Conservation (phyloP, 768 basidiomycete species). For the Rhodotorula taiwanensis region DNA sequence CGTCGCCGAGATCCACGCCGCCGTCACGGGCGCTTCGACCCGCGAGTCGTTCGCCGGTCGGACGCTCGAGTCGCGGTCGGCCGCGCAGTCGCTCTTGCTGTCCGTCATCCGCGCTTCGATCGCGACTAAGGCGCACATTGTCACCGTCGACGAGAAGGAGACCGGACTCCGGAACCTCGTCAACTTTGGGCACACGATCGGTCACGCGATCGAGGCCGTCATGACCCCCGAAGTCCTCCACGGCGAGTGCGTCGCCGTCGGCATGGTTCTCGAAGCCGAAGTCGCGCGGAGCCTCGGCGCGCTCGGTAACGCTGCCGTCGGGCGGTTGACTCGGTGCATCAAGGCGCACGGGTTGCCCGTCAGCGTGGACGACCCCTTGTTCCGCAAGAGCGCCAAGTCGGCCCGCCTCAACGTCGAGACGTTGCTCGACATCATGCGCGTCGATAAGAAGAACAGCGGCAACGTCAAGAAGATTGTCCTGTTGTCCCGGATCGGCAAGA, state of each 20-base stretch:
- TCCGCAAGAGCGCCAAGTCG: slow-evolving; percentile 63
- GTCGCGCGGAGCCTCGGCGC: slow-evolving; percentile 80
- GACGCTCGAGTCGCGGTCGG: slow-evolving; percentile 55
- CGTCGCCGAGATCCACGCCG: slow-evolving; percentile 70
- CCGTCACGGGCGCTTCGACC: slow-evolving; percentile 60
- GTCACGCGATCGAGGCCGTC: slow-evolving; percentile 95
- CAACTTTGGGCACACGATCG: slow-evolving; percentile 98
- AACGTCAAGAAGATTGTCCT: slow-evolving; percentile 88
- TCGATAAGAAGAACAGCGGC: slow-evolving; percentile 95
- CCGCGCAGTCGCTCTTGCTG: slow-evolving; percentile 73
- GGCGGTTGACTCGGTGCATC: slow-evolving; percentile 76
- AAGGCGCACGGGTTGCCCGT: slow-evolving; percentile 87
- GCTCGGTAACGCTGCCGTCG: slow-evolving; percentile 83
- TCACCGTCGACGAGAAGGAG: slow-evolving; percentile 92
- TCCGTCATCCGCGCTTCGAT: slow-evolving; percentile 88
- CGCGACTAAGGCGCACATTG: slow-evolving; percentile 92
- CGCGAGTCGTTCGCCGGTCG: slow-evolving; percentile 53
- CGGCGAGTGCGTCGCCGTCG: slow-evolving; percentile 90
- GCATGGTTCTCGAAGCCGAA: slow-evolving; percentile 96
- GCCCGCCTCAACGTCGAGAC: slow-evolving; percentile 64
- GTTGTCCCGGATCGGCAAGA: slow-evolving; percentile 80
- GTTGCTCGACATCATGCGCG: slow-evolving; percentile 77
- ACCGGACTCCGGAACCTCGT: slow-evolving; percentile 95
- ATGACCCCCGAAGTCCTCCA: slow-evolving; percentile 88
- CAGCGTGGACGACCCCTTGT: slow-evolving; percentile 68